Evolutionary conservation across 139 green algal species (phyloP).

Genomic region (Coccomyxa sp.): DNA sequence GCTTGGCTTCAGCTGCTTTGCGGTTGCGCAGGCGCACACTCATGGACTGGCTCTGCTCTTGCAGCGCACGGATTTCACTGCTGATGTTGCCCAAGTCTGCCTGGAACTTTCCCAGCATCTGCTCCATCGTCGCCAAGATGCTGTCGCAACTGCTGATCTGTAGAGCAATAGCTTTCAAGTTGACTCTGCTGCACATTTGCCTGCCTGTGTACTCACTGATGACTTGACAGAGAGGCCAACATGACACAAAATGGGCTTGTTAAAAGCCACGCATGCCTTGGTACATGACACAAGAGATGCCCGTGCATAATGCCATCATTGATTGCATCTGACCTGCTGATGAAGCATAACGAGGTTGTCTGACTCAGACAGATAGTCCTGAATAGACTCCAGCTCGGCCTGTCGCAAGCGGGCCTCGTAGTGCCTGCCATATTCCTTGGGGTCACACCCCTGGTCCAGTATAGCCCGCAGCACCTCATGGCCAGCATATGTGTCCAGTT

Average conservation of each 20-base stretch:
- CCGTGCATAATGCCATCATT: background rate
- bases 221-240: no score
- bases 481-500: conserved; percentile 71
- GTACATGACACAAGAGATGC: background rate
- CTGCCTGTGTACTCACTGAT: background rate
- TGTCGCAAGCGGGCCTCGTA: conserved; percentile 78
- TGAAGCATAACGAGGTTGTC: conserved; percentile 87
- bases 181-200: background rate
- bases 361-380: conserved; percentile 91
- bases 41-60: conserved; percentile 83
- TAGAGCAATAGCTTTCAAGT: background rate
- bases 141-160: conserved; percentile 87
- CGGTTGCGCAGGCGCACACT: conserved; percentile 82
- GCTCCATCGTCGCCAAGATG: conserved; percentile 87
- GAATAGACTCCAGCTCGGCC: conserved; percentile 88
- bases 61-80: conserved; percentile 76
- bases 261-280: no score
- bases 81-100: conserved; percentile 69
- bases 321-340: conserved; percentile 50
- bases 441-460: conserved; percentile 63
- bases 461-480: conserved; percentile 78
- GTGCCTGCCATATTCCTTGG: conserved; percentile 71
- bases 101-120: conserved; percentile 83
- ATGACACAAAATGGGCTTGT: no score
- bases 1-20: conserved; percentile 52